Evolutionary conservation across 2,329 filamentous ascomycete species (phyloP), one percentile per base, ranked within the genome.

Genomic region (Lachnellula arida): DNA sequence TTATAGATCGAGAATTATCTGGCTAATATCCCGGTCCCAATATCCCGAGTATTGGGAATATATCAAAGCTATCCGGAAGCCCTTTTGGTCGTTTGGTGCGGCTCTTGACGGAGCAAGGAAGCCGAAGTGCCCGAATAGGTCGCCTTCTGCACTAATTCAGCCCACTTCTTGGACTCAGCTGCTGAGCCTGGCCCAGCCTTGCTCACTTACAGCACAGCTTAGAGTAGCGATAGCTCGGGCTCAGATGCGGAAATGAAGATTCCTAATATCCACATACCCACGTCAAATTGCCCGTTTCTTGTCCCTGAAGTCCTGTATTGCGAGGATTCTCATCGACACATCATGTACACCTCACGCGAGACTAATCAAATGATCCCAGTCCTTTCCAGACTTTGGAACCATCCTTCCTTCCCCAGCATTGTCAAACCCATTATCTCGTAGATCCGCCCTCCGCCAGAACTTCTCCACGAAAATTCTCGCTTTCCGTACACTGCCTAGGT

Each of bases 401-500:
- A 28, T 28, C 28, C 28, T 28, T 9, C 28, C 28, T 28, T 28
- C 28, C 28, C 28, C 8, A 28, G 28, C 28, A 25, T 48, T 23
- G 12, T 8, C 9, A 2, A 28, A 28, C 7, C 9, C 28, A 28
- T 28, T 28, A 9, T 28, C 28, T 28, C 28, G 28, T 28, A 28
- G 2, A 28, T 28, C 28, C 7, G 14, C 34, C 25, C 46, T 48
- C 25, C n/a, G 25, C 46, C 46, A 48, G 11, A 28, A 28, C 19
- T 48, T 39, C 37, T 51, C 49, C 6, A 51, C 25, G 11, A 40
- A 25, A 8, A 25, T 14, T 17, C 49, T 51, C 23, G 49, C 49
- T 32, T 23, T 40, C 49, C 49, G 42, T 12, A 51, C 37, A 17
- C 49, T 51, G 35, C 49, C 49, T 23, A 51, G 35, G 19, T 51